Base-by-base conservation (phyloP, 2,329 filamentous ascomycete genomes). In the Geosmithia putterillii region DNA sequence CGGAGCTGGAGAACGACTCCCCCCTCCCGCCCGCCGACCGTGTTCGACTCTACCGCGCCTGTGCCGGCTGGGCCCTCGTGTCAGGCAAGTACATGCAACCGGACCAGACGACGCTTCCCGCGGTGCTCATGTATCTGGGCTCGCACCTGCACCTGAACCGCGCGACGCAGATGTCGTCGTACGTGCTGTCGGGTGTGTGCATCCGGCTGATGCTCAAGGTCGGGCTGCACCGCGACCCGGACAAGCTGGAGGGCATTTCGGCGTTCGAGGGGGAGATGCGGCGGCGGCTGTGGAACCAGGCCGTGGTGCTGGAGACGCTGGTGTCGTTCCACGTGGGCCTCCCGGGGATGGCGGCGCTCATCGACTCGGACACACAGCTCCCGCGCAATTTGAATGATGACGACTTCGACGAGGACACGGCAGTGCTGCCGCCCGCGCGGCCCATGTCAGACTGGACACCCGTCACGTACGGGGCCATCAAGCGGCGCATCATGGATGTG, bases 261-360 rank as follows among this genome's bases (percentile, higher is more conserved):
- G 54, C 64, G 1, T 74, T 70, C 46, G 60, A 69, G 34, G 66
- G 66, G 7, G 70, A 75, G 56, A 71, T 72, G 63, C 61, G 68
- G 9, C 59, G 67, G 28, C 61, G 69, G 9, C 51, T 69, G 42
- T 75, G 71, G 72, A 64, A 67, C 46, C 56, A 71, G 28, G 62
- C 66, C 7, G 54, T 63, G 18, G 73, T 79, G 52, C 64, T 80
- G 28, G 80, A 83, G 53, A 57, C 79, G 6, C 56, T 81, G 8
- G 73, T 78, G 18, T 73, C 75, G 4, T 80, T 80, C 52, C 76
- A 83, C 53, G 67, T 81, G 40, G 79, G 79, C 2, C 61, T 84
- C 43, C 79, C 79, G 8, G 68, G 69, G 52, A 80, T 81, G 74
- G 66, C 81, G 2, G 43, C 38, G 9, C 36, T 21, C 19, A 43